Conservation (phyloP, 768 basidiomycete species). For the Boletus tylopilopsis region DNA sequence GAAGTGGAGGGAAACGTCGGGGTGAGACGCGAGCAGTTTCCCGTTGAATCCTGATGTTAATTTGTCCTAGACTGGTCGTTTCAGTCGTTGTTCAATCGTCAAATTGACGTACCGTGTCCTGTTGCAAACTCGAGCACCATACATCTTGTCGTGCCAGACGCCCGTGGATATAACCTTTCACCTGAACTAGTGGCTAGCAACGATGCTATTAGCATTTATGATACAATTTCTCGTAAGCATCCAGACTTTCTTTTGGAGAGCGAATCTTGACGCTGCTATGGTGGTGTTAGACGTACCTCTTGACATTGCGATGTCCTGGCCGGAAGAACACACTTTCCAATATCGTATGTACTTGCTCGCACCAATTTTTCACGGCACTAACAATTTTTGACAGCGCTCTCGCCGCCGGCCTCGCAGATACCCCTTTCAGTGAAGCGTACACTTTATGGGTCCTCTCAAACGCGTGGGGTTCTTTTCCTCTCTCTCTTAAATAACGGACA, state of each 20-base stretch:
- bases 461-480: constrained; percentile 67
- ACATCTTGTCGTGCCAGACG: constrained; percentile 43
- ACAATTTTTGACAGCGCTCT: constrained; percentile 31
- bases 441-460: constrained; percentile 72
- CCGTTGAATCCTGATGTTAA: not conserved
- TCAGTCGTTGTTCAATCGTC: constrained; percentile 60
- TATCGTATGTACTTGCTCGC: constrained; percentile 45
- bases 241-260: not conserved
- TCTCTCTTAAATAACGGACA: constrained; percentile 56
- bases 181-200: constrained; percentile 47
- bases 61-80: constrained; percentile 67
- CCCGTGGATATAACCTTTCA: constrained; percentile 40
- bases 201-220: constrained; percentile 43
- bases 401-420: constrained; percentile 38
- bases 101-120: constrained; percentile 62
- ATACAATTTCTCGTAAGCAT: constrained; percentile 42
- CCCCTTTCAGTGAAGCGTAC: constrained; percentile 63
- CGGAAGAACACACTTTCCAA: constrained; percentile 44
- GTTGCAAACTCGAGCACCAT: constrained; percentile 61
- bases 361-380: not conserved
- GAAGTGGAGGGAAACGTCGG: constrained; percentile 46
- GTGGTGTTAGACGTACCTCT: constrained; percentile 38
- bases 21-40: constrained; percentile 37
- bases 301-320: constrained; percentile 57
- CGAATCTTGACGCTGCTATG: not conserved